Evolutionary conservation across 805 yeast species (phyloP).

Genomic region (Kluyveromyces nonfermentans): DNA sequence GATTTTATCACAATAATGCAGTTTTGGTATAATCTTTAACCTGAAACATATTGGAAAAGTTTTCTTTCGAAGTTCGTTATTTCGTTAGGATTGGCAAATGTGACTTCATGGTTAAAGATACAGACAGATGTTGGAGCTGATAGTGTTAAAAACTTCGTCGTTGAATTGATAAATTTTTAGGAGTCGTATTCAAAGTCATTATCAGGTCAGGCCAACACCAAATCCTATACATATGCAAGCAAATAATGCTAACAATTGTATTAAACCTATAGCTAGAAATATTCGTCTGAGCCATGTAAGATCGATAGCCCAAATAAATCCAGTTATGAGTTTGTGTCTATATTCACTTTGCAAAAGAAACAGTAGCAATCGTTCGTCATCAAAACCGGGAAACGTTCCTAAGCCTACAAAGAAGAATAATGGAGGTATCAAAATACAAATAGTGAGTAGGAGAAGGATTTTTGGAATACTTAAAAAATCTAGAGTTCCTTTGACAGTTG

Average conservation of each 20-base stretch:
- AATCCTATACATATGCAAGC: constrained; percentile 40
- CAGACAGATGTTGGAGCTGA: too few relatives aligned
- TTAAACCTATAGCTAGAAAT: constrained; percentile 28
- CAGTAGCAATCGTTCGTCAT: constrained; percentile 20
- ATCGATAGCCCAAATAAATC: constrained; percentile 26
- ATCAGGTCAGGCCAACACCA: constrained; percentile 32
- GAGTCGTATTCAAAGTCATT: not conserved
- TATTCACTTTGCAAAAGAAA: constrained; percentile 19
- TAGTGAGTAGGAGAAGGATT: constrained; percentile 10
- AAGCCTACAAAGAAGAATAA: constrained; percentile 23
- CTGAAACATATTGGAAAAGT: too few relatives aligned
- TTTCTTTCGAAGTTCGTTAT: too few relatives aligned
- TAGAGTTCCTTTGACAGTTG: constrained; percentile 6
- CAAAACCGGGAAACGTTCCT: constrained; percentile 14
- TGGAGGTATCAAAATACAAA: constrained; percentile 21
- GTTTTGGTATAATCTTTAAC: too few relatives aligned
- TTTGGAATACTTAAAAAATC: constrained; percentile 20
- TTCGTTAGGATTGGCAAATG: too few relatives aligned
- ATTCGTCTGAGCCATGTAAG: constrained; percentile 21
- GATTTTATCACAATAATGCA: too few relatives aligned
- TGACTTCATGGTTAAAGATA: not conserved
- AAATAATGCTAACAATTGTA: constrained; percentile 20
- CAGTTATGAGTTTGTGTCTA: constrained; percentile 19
- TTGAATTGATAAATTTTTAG: not conserved
- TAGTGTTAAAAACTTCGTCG: not conserved